Conservation (phyloP, 495 filamentous ascomycete genomes). For the Neurospora hispaniola region DNA sequence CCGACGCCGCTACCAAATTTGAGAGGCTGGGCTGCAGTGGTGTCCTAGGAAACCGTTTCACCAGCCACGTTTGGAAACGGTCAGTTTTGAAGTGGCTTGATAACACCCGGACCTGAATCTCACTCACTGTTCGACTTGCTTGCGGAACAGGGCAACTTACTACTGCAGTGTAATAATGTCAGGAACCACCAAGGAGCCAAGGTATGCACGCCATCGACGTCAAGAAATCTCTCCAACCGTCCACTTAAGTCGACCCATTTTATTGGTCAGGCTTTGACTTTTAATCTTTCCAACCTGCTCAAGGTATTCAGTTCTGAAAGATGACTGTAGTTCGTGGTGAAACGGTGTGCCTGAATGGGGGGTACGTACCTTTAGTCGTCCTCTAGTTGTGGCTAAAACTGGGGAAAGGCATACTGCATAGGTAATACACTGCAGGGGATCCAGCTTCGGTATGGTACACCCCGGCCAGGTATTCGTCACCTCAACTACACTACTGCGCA, state of each 20-base stretch:
- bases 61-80: slow-evolving; percentile 12
- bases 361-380: background rate
- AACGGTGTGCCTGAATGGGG: background rate
- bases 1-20: slow-evolving; percentile 16
- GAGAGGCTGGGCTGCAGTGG: slow-evolving; percentile 20
- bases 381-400: background rate
- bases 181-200: background rate
- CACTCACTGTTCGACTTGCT: background rate
- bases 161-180: background rate
- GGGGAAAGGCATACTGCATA: background rate
- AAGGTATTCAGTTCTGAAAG: background rate
- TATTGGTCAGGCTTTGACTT: background rate
- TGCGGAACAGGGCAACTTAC: background rate
- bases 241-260: background rate
- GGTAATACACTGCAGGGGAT: background rate
- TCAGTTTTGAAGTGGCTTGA: background rate
- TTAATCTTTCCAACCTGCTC: background rate
- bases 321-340: background rate
- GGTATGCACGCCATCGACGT: background rate
- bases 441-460: background rate
- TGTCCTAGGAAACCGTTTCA: slow-evolving; percentile 7
- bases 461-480: background rate
- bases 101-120: background rate
- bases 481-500: background rate
- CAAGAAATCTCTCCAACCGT: background rate